Evolutionary conservation across 164 flowering plant species (phyloP), one percentile per base, ranked within the genome.

Genomic region (Warburgia ugandensis): DNA sequence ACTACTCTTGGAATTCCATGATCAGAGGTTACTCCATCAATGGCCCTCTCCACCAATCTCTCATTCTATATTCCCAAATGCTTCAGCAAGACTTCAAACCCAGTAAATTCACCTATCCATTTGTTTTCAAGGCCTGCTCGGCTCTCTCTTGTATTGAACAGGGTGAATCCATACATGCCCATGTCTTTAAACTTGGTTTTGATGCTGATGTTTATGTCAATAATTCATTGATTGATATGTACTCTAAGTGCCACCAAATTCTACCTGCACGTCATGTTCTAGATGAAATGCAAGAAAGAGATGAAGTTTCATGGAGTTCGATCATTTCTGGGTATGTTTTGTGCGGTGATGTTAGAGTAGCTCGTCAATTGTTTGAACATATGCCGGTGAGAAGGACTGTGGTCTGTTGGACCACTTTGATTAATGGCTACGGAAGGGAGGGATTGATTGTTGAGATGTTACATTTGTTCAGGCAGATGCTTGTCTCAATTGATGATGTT

Each of bases 351-450:
- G 25, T 68, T 6, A 58, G 22, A 9, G 19, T 29, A 11, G 73
- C 73, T 2, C 52, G 53, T 12, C 37, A 32, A 16, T 30, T 72
- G 68, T 68, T 68, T 28, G 70, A 59, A 9, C 64, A 54, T 37
- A 69, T 68, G 63, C 65, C 68, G 5, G 17, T 61, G 16, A 54
- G 59, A 38, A 68, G 68, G 54, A 72, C 53, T 65, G 70, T 60
- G 41, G 59, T 65, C 40, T 65, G 60, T 56, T 68, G 76, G 76
- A 65, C 70, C 23, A 42, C 73, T 21, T 31, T 72, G 62, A 62
- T 72, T 11, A 58, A 65, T 63, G 76, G 70, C 52, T 62, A 65
- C 53, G 70, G 73, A 9, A 63, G 40, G 47, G 45, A 41, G 33
- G 72, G 73, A 21, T 46, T 52, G 49, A 21, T 62, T 10, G 58